A percentile compares a stretch with the other conserved stretches of the same genome.
These are phyloP conservation scores for Domatiomyces catenatus DNA, from an alignment of 2,329 filamentous ascomycete genomes.

Conservation along the genomic window DNA sequence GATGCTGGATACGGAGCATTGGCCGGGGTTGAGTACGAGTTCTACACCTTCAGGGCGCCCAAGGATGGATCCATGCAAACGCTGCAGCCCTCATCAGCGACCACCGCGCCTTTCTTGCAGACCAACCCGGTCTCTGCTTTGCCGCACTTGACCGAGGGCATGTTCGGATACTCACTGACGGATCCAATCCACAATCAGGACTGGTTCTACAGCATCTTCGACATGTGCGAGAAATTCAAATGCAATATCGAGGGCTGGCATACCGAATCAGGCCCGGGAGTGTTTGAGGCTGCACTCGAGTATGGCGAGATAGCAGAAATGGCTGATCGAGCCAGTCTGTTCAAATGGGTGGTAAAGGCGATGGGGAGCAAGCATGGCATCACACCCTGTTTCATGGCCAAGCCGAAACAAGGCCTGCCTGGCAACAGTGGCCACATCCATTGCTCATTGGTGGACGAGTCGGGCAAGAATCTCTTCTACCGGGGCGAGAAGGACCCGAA, in stretches of 20 bases:
- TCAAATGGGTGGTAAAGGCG: constrained; percentile 91
- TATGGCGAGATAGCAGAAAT: constrained; percentile 77
- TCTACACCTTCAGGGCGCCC: constrained; percentile 75
- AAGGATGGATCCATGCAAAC: constrained; percentile 26
- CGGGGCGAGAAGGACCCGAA: constrained; percentile 56
- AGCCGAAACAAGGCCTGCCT: constrained; percentile 76
- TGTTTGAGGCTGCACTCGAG: constrained; percentile 85
- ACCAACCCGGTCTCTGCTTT: constrained; percentile 59
- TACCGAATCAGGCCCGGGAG: constrained; percentile 82
- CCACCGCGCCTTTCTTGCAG: constrained; percentile 56
- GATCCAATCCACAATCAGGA: constrained; percentile 79
- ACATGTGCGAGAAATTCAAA: constrained; percentile 60
- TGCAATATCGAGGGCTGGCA: constrained; percentile 90
- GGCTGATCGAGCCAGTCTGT: constrained; percentile 81
- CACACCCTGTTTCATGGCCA: constrained; percentile 97
- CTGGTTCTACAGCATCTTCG: constrained; percentile 79
- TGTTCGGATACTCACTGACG: constrained; percentile 90
- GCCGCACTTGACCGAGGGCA: constrained; percentile 72
- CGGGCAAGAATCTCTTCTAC: constrained; percentile 72
- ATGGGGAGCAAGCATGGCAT: constrained; percentile 77
- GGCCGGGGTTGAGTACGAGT: constrained; percentile 90
- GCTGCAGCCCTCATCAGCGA: constrained; percentile 45
- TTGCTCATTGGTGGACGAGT: constrained; percentile 65
- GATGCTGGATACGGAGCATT: constrained; percentile 62
- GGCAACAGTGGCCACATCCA: constrained; percentile 96